Evolutionary conservation across 2,329 filamentous ascomycete genomes (phyloP).

Genomic region (Colletotrichum truncatum): DNA sequence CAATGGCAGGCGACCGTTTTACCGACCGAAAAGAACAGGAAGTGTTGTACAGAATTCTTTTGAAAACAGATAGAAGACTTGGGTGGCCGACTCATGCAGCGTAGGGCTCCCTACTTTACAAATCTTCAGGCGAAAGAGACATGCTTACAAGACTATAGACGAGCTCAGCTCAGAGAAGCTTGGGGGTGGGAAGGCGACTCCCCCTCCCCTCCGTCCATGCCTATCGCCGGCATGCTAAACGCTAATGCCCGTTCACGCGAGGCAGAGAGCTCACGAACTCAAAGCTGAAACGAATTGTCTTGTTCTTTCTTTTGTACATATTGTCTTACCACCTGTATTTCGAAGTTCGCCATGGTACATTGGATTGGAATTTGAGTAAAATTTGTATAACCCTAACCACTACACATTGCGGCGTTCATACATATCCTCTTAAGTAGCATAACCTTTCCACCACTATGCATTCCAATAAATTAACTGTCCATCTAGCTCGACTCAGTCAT

Average conservation of each 20-base stretch:
- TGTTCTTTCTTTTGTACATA: background rate
- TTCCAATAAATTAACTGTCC: background rate
- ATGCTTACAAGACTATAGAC: background rate
- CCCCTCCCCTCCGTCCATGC: constrained; percentile 14
- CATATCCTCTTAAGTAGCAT: no score
- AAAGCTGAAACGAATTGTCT: background rate
- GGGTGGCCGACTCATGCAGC: constrained; percentile 40
- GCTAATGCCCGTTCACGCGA: background rate
- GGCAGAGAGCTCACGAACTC: background rate
- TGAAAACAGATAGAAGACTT: constrained; percentile 39
- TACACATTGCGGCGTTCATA: background rate
- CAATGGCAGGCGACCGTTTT: constrained; percentile 49
- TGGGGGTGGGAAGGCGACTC: constrained; percentile 15
- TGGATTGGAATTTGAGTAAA: background rate
- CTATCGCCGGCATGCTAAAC: constrained; percentile 8
- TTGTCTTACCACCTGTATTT: background rate
- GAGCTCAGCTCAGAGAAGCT: constrained; percentile 7
- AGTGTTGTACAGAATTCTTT: constrained; percentile 44
- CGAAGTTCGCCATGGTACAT: background rate
- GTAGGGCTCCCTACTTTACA: constrained; percentile 32
- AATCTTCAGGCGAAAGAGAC: accelerated
- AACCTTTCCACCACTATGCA: no score
- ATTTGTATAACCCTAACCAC: background rate
- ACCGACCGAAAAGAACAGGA: constrained; percentile 45
- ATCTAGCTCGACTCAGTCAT: background rate